Percentiles rank a stretch among this genome's conserved stretches.
Conservation (phyloP, 805 yeast species). For the Tetrapisispora iriomotensis region DNA sequence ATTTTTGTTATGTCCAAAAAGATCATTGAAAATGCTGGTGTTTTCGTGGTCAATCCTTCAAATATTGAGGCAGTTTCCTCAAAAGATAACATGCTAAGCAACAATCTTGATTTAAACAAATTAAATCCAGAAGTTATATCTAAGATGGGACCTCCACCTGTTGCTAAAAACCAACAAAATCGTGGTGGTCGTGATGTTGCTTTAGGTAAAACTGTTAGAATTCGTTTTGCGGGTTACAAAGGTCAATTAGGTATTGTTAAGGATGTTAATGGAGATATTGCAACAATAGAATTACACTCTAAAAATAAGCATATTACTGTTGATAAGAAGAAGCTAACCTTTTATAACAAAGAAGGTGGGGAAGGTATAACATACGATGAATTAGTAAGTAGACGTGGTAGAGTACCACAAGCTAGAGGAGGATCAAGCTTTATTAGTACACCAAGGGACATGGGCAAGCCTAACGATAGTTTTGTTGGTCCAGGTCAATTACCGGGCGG, state of each 20-base stretch:
- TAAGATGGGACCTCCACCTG: slow-evolving; percentile 44
- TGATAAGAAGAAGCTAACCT: slow-evolving; percentile 67
- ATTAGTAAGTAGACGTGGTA: slow-evolving; percentile 47
- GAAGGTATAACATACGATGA: slow-evolving; percentile 70
- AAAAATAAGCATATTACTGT: slow-evolving; percentile 82
- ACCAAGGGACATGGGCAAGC: slow-evolving; percentile 27
- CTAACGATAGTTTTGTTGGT: slow-evolving; percentile 26
- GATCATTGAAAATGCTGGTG: slow-evolving; percentile 78
- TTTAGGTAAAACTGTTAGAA: slow-evolving; percentile 73
- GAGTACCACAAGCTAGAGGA: slow-evolving; percentile 29
- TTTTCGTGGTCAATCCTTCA: slow-evolving; percentile 68
- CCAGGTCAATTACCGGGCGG: slow-evolving; percentile 33
- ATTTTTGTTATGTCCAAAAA: slow-evolving; percentile 76
- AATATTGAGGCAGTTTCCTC: slow-evolving; percentile 79
- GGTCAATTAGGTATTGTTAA: slow-evolving; percentile 89
- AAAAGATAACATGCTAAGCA: slow-evolving; percentile 50
- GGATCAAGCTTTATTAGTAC: slow-evolving; percentile 30
- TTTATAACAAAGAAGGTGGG: slow-evolving; percentile 53
- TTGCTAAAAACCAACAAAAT: slow-evolving; percentile 40
- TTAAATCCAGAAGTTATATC: slow-evolving; percentile 66
- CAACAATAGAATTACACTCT: slow-evolving; percentile 89
- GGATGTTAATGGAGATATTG: slow-evolving; percentile 86
- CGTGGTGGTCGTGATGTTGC: slow-evolving; percentile 73
- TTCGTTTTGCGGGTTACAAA: slow-evolving; percentile 85
- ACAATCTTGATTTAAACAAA: slow-evolving; percentile 56